phyloP scores from a whole-genome alignment of 2,329 filamentous ascomycete species.

The Cladophialophora yegresii region DNA sequence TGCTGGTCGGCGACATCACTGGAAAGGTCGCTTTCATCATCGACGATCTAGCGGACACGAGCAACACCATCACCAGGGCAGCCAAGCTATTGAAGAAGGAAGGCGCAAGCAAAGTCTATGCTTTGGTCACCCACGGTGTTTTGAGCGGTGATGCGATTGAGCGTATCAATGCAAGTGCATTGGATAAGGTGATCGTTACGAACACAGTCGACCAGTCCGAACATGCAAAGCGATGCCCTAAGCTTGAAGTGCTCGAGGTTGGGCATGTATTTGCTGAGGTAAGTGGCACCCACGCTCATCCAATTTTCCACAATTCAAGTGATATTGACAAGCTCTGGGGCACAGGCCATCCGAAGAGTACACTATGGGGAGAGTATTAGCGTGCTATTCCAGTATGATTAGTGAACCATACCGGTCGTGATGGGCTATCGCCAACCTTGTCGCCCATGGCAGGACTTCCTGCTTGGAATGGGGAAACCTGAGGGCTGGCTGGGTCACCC shows the following conservation, averaged over 20 bases:
- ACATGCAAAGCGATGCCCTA: constrained; percentile 74
- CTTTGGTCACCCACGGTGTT: constrained; percentile 90
- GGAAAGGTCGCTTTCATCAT: constrained; percentile 84
- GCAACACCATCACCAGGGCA: constrained; percentile 93
- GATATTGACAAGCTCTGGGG: constrained; percentile 35
- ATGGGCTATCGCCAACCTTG: background rate
- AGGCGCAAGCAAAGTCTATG: constrained; percentile 83
- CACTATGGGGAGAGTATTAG: constrained; percentile 98
- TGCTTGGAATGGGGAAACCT: background rate
- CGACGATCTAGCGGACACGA: constrained; percentile 93
- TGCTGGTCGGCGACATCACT: constrained; percentile 84
- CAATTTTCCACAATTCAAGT: background rate
- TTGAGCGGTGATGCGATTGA: constrained; percentile 93
- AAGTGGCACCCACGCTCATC: constrained; percentile 34
- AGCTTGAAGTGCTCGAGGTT: constrained; percentile 89
- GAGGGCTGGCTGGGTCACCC: background rate
- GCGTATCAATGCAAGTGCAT: constrained; percentile 85
- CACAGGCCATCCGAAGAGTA: constrained; percentile 83
- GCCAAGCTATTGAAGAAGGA: constrained; percentile 97
- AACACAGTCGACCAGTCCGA: constrained; percentile 91
- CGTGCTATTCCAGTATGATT: constrained; percentile 86
- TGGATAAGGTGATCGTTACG: constrained; percentile 93
- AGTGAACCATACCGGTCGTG: constrained; percentile 6
- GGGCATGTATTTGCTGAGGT: constrained; percentile 87
- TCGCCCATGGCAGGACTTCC: background rate